Evolutionary conservation across 2,329 filamentous ascomycete genomes (phyloP).

Genomic region (Stachybotrys chartarum): DNA sequence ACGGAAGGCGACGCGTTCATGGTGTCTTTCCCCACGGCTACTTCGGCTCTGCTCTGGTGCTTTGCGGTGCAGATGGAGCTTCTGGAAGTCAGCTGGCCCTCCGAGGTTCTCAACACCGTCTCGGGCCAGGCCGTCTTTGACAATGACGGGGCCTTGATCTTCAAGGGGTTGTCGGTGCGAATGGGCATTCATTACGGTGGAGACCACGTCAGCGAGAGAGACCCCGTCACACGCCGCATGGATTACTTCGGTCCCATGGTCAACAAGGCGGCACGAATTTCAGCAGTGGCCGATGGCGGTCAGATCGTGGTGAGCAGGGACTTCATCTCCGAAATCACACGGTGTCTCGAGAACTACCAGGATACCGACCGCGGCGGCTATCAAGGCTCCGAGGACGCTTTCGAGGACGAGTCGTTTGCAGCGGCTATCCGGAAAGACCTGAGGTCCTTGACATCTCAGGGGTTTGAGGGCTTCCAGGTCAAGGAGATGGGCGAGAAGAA

Average conservation of each 20-base stretch:
- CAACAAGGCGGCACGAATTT: conserved; percentile 91
- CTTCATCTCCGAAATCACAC: conserved; percentile 92
- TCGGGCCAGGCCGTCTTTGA: conserved; percentile 79
- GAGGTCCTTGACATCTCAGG: conserved; percentile 77
- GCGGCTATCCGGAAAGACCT: conserved; percentile 80
- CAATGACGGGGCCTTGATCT: conserved; percentile 81
- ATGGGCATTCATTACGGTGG: conserved; percentile 94
- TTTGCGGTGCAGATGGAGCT: conserved; percentile 89
- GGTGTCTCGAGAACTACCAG: conserved; percentile 81
- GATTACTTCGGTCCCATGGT: conserved; percentile 99
- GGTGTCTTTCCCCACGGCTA: conserved; percentile 96
- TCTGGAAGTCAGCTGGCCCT: conserved; percentile 85
- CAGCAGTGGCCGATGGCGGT: conserved; percentile 87
- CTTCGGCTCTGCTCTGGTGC: conserved; percentile 89
- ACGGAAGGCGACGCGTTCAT: conserved; percentile 99
- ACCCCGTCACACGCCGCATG: conserved; percentile 96
- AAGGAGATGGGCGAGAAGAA: conserved; percentile 95
- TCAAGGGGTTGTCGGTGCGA: conserved; percentile 86
- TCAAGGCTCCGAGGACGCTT: conserved; percentile 57
- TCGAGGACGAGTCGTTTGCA: conserved; percentile 68
- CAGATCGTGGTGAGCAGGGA: conserved; percentile 96
- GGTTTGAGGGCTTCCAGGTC: conserved; percentile 95
- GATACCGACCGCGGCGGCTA: conserved; percentile 70
- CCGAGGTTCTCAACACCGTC: conserved; percentile 81
- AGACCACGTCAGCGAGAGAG: conserved; percentile 86